These are phyloP conservation scores for Eutrema yunnanense DNA, from an alignment of 345 rosid genomes.

Conservation along the genomic window DNA sequence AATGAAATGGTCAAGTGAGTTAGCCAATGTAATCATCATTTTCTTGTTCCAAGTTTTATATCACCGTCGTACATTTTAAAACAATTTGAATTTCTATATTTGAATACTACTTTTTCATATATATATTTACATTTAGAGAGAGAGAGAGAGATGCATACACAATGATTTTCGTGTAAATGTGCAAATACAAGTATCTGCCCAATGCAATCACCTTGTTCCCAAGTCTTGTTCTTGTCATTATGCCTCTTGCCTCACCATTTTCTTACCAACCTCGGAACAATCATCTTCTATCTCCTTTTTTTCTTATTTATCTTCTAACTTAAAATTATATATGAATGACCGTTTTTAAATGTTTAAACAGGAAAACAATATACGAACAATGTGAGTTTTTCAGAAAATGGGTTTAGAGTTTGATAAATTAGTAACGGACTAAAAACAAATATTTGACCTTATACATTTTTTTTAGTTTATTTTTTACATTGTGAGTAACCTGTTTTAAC, in stretches of 20 bases:
- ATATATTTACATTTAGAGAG: too few species aligned
- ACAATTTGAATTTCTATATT: too few species aligned
- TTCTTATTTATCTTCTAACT: background rate
- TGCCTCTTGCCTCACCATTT: conserved; percentile 34
- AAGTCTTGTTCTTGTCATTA: conserved; percentile 34
- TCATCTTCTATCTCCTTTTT: conserved; percentile 11
- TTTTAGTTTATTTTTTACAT: background rate
- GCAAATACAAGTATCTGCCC: conserved; percentile 23
- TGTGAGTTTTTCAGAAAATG: background rate
- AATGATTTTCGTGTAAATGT: background rate
- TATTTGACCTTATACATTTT: background rate
- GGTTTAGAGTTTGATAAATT: background rate
- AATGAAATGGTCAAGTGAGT: background rate
- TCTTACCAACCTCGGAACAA: conserved; percentile 31
- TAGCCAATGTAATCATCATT: background rate
- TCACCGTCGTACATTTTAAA: too few species aligned
- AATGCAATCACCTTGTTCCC: conserved; percentile 36
- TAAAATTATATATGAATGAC: background rate
- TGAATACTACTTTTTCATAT: too few species aligned
- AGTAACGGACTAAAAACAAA: background rate
- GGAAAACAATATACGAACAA: background rate
- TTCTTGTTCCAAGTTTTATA: background rate
- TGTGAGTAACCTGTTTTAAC: background rate
- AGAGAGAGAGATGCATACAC: too few species aligned
- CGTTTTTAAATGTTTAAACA: background rate